phyloP scores from a whole-genome alignment of 2,329 filamentous ascomycete genomes.

The Epichloe uncinata region DNA sequence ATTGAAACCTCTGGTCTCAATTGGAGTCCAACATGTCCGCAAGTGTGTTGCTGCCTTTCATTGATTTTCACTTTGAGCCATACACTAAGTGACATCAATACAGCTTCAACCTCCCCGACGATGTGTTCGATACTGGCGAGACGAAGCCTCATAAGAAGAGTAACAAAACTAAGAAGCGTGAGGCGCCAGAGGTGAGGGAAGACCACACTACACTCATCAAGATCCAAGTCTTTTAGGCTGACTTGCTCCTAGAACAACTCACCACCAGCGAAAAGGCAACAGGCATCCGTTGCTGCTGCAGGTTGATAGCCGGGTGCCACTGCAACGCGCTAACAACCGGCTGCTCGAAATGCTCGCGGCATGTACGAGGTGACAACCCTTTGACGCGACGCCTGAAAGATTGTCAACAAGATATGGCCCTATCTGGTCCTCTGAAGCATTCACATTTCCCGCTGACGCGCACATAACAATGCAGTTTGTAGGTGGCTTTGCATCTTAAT shows the following conservation, averaged over 20 bases:
- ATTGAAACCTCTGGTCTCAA: slow-evolving; percentile 45
- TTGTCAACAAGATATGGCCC: slow-evolving; percentile 3
- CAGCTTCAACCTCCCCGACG: slow-evolving; percentile 77
- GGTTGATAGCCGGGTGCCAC: slow-evolving; percentile 14
- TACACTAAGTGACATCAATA: background rate
- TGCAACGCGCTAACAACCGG: background rate
- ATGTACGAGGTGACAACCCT: background rate
- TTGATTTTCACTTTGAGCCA: background rate
- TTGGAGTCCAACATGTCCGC: slow-evolving; percentile 72
- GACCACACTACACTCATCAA: slow-evolving; percentile 2
- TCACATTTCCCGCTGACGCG: slow-evolving; percentile 3
- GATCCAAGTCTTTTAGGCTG: slow-evolving; percentile 12
- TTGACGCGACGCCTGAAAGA: background rate
- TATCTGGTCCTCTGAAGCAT: slow-evolving; percentile 1
- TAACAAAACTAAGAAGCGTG: slow-evolving; percentile 35
- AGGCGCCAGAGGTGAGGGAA: slow-evolving; percentile 30
- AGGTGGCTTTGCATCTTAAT: slow-evolving; percentile 1
- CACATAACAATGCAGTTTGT: slow-evolving; percentile 2
- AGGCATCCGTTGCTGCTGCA: slow-evolving; percentile 27
- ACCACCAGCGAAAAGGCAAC: slow-evolving; percentile 28
- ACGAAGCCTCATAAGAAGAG: slow-evolving; percentile 50
- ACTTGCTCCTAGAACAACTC: slow-evolving; percentile 21
- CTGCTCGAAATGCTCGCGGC: background rate
- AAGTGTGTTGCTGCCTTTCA: slow-evolving; percentile 47
- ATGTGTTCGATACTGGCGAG: slow-evolving; percentile 78